Percentiles rank a stretch among this genome's conserved stretches.
Conservation (phyloP, 2,329 filamentous ascomycete genomes). For the Nothophaeocryptopus gaeumannii region DNA sequence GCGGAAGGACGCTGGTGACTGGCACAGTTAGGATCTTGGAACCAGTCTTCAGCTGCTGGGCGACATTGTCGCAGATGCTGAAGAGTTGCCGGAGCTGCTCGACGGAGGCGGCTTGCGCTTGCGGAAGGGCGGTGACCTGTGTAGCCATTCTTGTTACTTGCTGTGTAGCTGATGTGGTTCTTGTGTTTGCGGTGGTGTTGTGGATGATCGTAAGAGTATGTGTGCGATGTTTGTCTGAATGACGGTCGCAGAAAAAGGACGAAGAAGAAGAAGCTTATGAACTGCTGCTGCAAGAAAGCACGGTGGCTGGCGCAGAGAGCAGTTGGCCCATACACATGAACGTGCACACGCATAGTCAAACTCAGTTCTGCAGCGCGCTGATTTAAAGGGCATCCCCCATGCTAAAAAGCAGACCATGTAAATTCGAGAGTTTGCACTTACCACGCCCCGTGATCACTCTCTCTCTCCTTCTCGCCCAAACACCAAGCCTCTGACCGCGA, state of each 20-base stretch:
- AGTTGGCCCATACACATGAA: slow-evolving; percentile 6
- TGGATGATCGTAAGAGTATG: not conserved
- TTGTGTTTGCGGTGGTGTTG: slow-evolving; percentile 6
- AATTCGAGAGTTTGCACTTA: not conserved
- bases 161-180: slow-evolving; percentile 7
- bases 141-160: slow-evolving; percentile 19
- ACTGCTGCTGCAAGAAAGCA: not conserved
- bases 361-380: not conserved
- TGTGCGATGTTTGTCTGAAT: slow-evolving; percentile 2
- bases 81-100: slow-evolving; percentile 14
- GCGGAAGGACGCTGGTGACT: slow-evolving; percentile 11
- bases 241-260: not conserved
- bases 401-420: slow-evolving; percentile 10
- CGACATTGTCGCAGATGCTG: slow-evolving; percentile 12
- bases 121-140: slow-evolving; percentile 14
- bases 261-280: not conserved
- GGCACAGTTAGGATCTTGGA: slow-evolving; percentile 2
- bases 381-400: not conserved
- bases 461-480: not conserved
- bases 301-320: slow-evolving; percentile 5
- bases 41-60: slow-evolving; percentile 4
- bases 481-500: not conserved
- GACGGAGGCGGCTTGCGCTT: slow-evolving; percentile 1
- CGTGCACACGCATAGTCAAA: slow-evolving; percentile 4
- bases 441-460: not conserved